Evolutionary conservation across 2,329 filamentous ascomycete genomes (phyloP).

Genomic region (Mycogone perniciosa): DNA sequence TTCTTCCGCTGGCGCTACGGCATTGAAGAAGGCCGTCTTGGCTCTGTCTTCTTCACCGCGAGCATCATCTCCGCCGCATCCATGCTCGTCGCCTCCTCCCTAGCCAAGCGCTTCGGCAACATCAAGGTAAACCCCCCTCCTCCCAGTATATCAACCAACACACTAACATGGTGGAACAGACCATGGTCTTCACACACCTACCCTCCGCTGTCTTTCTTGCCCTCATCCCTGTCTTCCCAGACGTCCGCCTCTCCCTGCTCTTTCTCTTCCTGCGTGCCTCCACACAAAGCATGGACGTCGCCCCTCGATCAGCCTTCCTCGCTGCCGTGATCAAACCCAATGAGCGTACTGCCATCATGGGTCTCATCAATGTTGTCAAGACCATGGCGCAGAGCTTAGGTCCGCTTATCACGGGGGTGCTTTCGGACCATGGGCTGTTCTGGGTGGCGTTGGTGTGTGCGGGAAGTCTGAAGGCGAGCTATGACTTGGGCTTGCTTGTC

Average conservation of each 20-base stretch:
- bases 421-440: conserved; percentile 50
- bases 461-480: conserved; percentile 54
- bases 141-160: not conserved
- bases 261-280: conserved; percentile 58
- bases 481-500: conserved; percentile 52
- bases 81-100: conserved; percentile 46
- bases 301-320: conserved; percentile 63
- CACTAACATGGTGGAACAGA: conserved; percentile 31
- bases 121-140: conserved; percentile 44
- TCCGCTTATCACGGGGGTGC: conserved; percentile 56
- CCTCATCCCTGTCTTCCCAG: conserved; percentile 52
- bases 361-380: conserved; percentile 62
- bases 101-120: conserved; percentile 52
- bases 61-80: conserved; percentile 46
- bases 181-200: conserved; percentile 70
- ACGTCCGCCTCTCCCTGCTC: conserved; percentile 46
- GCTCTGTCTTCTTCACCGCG: conserved; percentile 49
- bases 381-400: conserved; percentile 57
- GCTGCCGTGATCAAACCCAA: conserved; percentile 56
- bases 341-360: conserved; percentile 68
- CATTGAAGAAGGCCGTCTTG: conserved; percentile 44
- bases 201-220: conserved; percentile 61
- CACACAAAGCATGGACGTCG: conserved; percentile 63
- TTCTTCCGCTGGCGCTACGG: conserved; percentile 46
- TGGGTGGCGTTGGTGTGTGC: conserved; percentile 59